Evolutionary conservation across 345 rosid species (phyloP), one percentile per base, ranked within the genome.

Genomic region (Eucalyptus tenuipes): DNA sequence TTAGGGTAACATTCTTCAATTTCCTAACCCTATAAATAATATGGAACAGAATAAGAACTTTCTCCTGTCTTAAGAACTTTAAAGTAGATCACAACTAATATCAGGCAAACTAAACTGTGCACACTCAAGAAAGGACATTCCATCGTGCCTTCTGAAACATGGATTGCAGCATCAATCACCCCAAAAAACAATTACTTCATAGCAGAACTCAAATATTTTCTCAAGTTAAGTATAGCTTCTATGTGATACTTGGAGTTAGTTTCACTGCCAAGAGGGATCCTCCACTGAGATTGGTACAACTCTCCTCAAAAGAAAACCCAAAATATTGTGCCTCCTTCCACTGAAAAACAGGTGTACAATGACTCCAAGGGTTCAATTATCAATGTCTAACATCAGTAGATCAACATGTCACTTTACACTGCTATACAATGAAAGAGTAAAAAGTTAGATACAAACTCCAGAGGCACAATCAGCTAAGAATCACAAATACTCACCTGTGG

Each of bases 401-500:
- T 33, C 81, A 37, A 31, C 42, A 1, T 66, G 42, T 66, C 79
- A 64, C 20, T 64, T 64, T 31, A 68, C 42, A 17, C 22, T 40
- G 47, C 13, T 49, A 52, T 31, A 86, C 44, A 86, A 33, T 25
- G 80, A 87, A 87, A 87, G 49, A 15, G 37, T 49, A 29, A 44
- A 85, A 31, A 48, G 22, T 85, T 85, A 48, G 18, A 85, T 47
- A 53, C 50, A 37, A 31, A 59, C 88, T 33, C n/a, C 33, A 24
- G 24, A 66, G 49, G 47, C 80, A 22, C 66, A 81, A 49, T 45
- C 53, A 47, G 57, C 88, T 10, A 86, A 64, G 53, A 25, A n/a
- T 48, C 87, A 59, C 33, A 89, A 88, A 27, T 44, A 90, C 95
- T 90, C 87, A 97, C 99, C 97, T 90, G 85, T 97, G 99, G 91